These are phyloP conservation scores for Russula sp. DNA, from an alignment of 768 basidiomycete species.

Conservation along the genomic window DNA sequence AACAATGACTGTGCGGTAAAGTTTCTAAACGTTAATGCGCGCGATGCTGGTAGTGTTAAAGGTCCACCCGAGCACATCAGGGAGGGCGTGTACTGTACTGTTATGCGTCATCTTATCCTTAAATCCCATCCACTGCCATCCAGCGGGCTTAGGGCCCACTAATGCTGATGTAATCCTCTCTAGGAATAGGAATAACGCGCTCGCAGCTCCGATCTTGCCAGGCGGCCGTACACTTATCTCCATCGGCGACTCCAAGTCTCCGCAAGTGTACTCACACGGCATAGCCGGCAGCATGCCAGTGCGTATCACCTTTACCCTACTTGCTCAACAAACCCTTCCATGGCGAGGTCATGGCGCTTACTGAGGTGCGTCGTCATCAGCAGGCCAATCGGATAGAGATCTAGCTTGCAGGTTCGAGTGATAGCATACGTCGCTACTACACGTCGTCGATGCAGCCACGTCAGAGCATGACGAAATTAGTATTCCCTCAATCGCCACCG, in stretches of 20 bases:
- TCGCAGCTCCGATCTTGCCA: slow-evolving; percentile 36
- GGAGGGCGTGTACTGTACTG: slow-evolving; percentile 52
- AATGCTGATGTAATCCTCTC: not conserved
- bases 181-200: slow-evolving; percentile 12
- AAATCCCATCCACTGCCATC: not conserved
- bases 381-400: no score
- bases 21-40: slow-evolving; percentile 67
- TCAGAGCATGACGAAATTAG: slow-evolving; percentile 71
- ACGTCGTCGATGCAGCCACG: slow-evolving; percentile 80
- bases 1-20: slow-evolving; percentile 82
- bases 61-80: slow-evolving; percentile 36
- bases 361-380: slow-evolving; percentile 53
- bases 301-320: no score
- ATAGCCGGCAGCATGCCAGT: no score
- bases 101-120: slow-evolving; percentile 41
- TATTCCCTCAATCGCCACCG: slow-evolving; percentile 38
- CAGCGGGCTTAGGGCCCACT: not conserved
- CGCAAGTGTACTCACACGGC: no score
- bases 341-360: slow-evolving; percentile 75
- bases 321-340: no score
- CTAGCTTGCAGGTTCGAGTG: no score
- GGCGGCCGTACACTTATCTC: no score
- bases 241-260: no score
- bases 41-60: slow-evolving; percentile 30
- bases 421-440: slow-evolving; percentile 43